Percentiles rank a stretch among this genome's conserved stretches.
Evolutionary conservation across 345 rosid genomes (phyloP).

Genomic region (Geranium rotundifolium): DNA sequence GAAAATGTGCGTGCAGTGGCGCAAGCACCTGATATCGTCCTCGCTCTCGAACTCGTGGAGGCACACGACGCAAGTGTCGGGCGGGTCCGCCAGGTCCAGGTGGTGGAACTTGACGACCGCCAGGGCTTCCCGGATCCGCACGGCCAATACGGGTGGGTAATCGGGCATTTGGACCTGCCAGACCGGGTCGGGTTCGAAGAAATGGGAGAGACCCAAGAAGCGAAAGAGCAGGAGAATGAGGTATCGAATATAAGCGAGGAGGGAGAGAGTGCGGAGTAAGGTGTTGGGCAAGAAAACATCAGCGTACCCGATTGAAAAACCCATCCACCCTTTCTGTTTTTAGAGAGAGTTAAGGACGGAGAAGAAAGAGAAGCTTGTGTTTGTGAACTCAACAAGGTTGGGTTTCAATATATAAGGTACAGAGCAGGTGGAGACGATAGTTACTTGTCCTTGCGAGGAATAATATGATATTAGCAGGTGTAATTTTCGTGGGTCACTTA

Average conservation of each 20-base stretch:
- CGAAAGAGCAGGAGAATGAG: slow-evolving; percentile 40
- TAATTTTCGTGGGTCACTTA: too few relatives aligned
- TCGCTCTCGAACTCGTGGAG: slow-evolving; percentile 59
- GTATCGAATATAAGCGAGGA: slow-evolving; percentile 50
- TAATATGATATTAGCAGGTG: too few relatives aligned
- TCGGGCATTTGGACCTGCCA: slow-evolving; percentile 10
- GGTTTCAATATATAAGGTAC: too few relatives aligned
- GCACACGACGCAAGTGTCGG: slow-evolving; percentile 78
- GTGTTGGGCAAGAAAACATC: slow-evolving; percentile 62
- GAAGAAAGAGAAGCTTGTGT: not conserved
- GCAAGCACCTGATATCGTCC: slow-evolving; percentile 72
- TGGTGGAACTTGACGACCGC: slow-evolving; percentile 59
- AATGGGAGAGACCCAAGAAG: slow-evolving; percentile 61
- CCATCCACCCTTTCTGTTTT: slow-evolving; percentile 30
- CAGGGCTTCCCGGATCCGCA: slow-evolving; percentile 67
- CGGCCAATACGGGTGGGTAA: slow-evolving; percentile 49
- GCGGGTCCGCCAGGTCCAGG: slow-evolving; percentile 23
- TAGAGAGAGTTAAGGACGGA: not conserved
- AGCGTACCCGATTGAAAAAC: slow-evolving; percentile 73
- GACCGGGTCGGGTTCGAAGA: slow-evolving; percentile 50
- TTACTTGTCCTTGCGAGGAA: too few relatives aligned
- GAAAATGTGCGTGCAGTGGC: slow-evolving; percentile 70
- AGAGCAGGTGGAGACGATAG: too few relatives aligned
- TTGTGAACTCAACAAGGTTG: too few relatives aligned
- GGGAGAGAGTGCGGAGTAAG: slow-evolving; percentile 51